Conservation (phyloP, 768 basidiomycete species). For the Psilocybe cubensis region DNA sequence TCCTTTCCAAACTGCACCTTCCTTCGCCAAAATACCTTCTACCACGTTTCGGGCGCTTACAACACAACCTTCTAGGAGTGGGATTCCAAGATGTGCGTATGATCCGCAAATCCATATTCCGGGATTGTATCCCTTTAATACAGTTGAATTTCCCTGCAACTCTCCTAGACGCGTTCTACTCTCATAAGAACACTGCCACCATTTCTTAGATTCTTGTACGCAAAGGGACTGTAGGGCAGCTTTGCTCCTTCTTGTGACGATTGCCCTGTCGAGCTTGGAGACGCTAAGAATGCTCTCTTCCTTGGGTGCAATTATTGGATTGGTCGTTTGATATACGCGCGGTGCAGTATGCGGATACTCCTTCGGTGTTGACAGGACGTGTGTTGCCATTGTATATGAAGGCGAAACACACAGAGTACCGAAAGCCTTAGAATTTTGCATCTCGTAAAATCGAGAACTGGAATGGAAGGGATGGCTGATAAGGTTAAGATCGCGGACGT, state of each 20-base stretch:
- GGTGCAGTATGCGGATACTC: conserved; percentile 35
- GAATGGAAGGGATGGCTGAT: conserved; percentile 13
- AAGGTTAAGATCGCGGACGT: conserved; percentile 72
- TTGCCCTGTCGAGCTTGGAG: conserved; percentile 64
- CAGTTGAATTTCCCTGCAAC: conserved; percentile 54
- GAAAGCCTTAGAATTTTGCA: conserved; percentile 3
- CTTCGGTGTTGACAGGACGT: conserved; percentile 48
- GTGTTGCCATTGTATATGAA: conserved; percentile 73
- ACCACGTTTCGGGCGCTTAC: conserved; percentile 66
- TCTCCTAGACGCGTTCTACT: conserved; percentile 43
- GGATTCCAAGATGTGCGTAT: conserved; percentile 74
- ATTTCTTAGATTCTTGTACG: conserved; percentile 33
- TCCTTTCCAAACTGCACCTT: conserved; percentile 31
- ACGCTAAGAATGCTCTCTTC: conserved; percentile 55
- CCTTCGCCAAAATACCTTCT: conserved; percentile 42
- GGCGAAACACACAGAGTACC: conserved; percentile 41
- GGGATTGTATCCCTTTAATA: conserved; percentile 32
- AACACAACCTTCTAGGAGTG: conserved; percentile 81
- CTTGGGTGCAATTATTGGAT: conserved; percentile 61
- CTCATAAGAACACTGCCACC: conserved; percentile 49
- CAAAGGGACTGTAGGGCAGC: conserved; percentile 52
- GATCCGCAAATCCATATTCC: conserved; percentile 76
- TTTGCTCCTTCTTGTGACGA: conserved; percentile 55
- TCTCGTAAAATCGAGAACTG: background rate
- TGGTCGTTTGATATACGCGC: conserved; percentile 71